These are phyloP conservation scores for Mycocentrospora acerina DNA, from an alignment of 2,329 filamentous ascomycete species.

Conservation along the genomic window DNA sequence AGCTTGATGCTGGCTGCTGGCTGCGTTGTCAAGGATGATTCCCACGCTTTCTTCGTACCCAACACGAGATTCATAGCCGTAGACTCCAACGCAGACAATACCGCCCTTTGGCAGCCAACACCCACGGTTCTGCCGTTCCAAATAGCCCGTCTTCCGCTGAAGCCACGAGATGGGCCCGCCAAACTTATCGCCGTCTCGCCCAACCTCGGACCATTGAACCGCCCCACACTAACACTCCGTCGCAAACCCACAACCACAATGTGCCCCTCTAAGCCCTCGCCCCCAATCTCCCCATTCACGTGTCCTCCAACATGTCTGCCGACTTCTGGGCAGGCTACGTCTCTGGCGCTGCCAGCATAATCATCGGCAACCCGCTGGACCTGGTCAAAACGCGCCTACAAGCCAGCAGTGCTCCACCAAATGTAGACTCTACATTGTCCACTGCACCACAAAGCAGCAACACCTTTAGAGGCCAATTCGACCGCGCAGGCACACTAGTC, in stretches of 20 bases:
- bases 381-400: slow-evolving; percentile 80
- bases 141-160: too few species aligned
- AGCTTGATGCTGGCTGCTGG: too few species aligned
- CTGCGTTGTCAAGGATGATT: too few species aligned
- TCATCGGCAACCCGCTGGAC: slow-evolving; percentile 86
- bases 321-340: slow-evolving; percentile 95
- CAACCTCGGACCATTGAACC: too few species aligned
- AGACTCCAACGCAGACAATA: too few species aligned
- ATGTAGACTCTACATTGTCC: slow-evolving; percentile 9
- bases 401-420: slow-evolving; percentile 50
- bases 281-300: slow-evolving; percentile 3
- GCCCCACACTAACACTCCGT: too few species aligned
- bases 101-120: too few species aligned
- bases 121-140: too few species aligned
- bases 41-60: too few species aligned
- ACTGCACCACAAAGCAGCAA: slow-evolving; percentile 10
- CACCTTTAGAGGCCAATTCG: slow-evolving; percentile 35
- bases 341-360: slow-evolving; percentile 80
- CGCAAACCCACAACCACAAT: slow-evolving; percentile 8
- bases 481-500: slow-evolving; percentile 39
- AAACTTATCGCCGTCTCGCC: too few species aligned
- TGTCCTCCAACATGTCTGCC: slow-evolving; percentile 63
- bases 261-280: slow-evolving; percentile 13
- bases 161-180: too few species aligned
- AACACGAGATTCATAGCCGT: too few species aligned